These are phyloP conservation scores for Ceratobasidium sp. DNA, from an alignment of 1,284 basidiomycete species.

Conservation along the genomic window DNA sequence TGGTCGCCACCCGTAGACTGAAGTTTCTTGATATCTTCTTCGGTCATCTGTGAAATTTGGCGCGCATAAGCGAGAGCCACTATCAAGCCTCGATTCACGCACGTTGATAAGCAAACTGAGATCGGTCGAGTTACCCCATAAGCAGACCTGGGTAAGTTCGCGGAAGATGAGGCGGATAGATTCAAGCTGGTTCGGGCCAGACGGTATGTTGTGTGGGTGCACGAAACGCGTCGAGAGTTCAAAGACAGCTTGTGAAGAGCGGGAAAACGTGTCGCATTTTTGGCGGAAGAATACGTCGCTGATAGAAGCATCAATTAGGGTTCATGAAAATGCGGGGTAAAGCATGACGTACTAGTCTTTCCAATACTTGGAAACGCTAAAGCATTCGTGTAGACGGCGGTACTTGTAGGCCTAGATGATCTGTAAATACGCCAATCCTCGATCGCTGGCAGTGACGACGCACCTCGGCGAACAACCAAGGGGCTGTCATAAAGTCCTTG, in stretches of 20 bases:
- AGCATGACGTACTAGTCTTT: slow-evolving; percentile 76
- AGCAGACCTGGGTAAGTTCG: slow-evolving; percentile 93
- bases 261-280: slow-evolving; percentile 96
- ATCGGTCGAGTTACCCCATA: slow-evolving; percentile 98
- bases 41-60: slow-evolving; percentile 72
- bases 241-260: slow-evolving; percentile 91
- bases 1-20: slow-evolving; percentile 97
- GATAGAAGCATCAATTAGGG: neutral
- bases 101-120: slow-evolving; percentile 91
- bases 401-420: slow-evolving; percentile 85
- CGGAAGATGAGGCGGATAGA: slow-evolving; percentile 91
- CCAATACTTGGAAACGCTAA: slow-evolving; percentile 93
- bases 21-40: slow-evolving; percentile 97
- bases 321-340: neutral
- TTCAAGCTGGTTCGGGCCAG: slow-evolving; percentile 63
- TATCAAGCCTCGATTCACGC: slow-evolving; percentile 3
- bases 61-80: neutral
- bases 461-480: slow-evolving; percentile 90
- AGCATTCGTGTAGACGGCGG: slow-evolving; percentile 93
- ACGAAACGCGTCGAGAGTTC: slow-evolving; percentile 94
- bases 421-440: neutral
- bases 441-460: neutral
- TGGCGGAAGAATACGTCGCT: slow-evolving; percentile 90
- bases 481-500: slow-evolving; percentile 97
- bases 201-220: slow-evolving; percentile 76